Evolutionary conservation across 1,284 basidiomycete genomes (phyloP), one percentile per base, ranked within the genome.

Genomic region (Golubevia pallescens): DNA sequence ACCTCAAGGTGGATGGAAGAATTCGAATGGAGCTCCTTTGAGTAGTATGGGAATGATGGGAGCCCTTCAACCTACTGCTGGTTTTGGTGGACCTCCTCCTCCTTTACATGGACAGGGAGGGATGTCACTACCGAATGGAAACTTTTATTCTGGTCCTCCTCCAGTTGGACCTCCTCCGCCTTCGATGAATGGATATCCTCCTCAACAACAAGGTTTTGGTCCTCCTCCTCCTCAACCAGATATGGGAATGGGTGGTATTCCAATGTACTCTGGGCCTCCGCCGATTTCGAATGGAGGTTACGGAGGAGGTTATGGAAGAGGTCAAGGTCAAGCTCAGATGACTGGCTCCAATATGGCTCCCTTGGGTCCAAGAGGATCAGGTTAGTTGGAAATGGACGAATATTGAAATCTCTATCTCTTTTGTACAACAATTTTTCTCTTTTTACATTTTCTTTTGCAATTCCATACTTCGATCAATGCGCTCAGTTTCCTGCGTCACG

Each of bases 221-320:
- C 28, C 28, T 28, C 28, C 28, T 28, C 28, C 28, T 28, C 28
- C 28, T 28, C 28, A 28, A 28, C 42, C 8, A 48, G 42, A 48
- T 13, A 48, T 48, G 42, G 16, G 8, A 16, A 48, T 10, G 8
- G 42, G 42, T 13, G 16, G 16, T 48, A 16, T 48, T 48, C 42
- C 42, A 16, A 48, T 48, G 42, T 48, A 48, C 16, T 48, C 42
- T 48, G 42, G 42, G 8, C 42, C 42, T 48, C 8, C 77, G 77
- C 62, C 55, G 55, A 13, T 70, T 74, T 19, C 74, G 74, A 73
- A 68, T 77, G 13, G 42, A 51, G 1, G 71, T 71, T 56, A 79
- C 69, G 34, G 61, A 69, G 38, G 67, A 71, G 38, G 74, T 74
- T 1, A 65, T 78, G 21, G 56, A 64, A 10, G 78, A 78, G 59